A percentile compares a stretch with the other conserved stretches of the same genome.
Conservation (phyloP, 345 rosid species). For the Eutrema heterophyllum region DNA sequence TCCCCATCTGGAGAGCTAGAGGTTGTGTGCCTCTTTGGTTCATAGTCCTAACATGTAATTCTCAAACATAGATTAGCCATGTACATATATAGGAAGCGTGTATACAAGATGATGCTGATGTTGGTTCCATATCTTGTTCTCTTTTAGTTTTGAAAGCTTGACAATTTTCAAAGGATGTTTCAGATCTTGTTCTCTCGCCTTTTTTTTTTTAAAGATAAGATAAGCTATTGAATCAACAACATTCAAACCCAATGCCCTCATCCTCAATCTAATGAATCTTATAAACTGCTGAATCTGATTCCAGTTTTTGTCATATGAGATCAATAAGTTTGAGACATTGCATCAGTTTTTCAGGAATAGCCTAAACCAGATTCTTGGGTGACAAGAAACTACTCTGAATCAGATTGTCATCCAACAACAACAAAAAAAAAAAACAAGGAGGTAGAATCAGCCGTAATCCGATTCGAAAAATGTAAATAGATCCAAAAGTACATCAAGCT, state of each 20-base stretch:
- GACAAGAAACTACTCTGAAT: background rate
- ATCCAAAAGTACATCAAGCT: background rate
- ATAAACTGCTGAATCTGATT: background rate
- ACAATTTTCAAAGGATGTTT: background rate
- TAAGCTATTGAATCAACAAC: background rate
- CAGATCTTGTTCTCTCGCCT: background rate
- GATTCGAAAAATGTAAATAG: background rate
- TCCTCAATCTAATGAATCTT: background rate
- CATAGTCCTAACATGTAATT: constrained; percentile 18
- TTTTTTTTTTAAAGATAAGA: background rate
- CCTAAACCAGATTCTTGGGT: background rate
- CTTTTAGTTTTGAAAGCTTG: background rate
- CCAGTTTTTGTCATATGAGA: background rate
- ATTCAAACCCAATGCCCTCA: background rate
- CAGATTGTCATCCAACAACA: constrained; percentile 2
- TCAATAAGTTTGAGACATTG: background rate
- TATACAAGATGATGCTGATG: background rate
- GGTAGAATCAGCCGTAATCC: background rate
- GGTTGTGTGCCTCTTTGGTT: background rate
- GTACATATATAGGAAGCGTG: constrained; percentile 7
- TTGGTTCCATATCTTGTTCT: constrained; percentile 3
- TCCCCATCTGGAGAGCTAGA: background rate
- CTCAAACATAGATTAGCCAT: background rate
- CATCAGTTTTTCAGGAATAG: background rate
- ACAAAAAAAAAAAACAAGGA: background rate